Evolutionary conservation across 768 basidiomycete species (phyloP).

Genomic region (Infundibulicybe gibba): DNA sequence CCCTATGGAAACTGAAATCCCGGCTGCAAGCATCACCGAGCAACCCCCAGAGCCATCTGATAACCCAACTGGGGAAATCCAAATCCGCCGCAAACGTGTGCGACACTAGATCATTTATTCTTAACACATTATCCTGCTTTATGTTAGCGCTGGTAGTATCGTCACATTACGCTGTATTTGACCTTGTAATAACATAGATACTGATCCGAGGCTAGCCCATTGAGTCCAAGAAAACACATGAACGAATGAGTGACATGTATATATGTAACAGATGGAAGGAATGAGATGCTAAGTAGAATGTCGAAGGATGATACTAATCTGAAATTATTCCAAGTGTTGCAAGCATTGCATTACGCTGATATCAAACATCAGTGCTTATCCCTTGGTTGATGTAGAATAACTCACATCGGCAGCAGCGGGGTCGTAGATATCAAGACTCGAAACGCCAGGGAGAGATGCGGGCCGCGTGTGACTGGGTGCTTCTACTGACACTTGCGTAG

Average conservation of each 20-base stretch:
- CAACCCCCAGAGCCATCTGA: no score
- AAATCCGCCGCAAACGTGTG: conserved; percentile 62
- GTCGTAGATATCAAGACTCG: conserved; percentile 35
- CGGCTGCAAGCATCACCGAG: no score
- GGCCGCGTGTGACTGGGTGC: conserved; percentile 25
- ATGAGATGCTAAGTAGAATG: no score
- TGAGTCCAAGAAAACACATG: background rate
- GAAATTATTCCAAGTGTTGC: conserved; percentile 41
- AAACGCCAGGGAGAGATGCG: conserved; percentile 42
- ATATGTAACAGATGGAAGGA: no score
- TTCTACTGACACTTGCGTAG: conserved; percentile 1
- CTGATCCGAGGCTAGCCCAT: conserved; percentile 11
- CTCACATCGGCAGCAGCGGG: conserved; percentile 46
- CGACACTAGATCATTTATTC: conserved; percentile 47
- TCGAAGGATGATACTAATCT: conserved; percentile 8
- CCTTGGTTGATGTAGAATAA: conserved; percentile 4
- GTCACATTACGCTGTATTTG: conserved; percentile 4
- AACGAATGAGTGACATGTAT: no score
- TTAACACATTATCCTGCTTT: conserved; percentile 19
- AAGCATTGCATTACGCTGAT: conserved; percentile 40
- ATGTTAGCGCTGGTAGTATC: conserved; percentile 9
- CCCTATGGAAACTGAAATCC: no score
- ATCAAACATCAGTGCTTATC: background rate
- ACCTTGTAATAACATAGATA: conserved; percentile 8
- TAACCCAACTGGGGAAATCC: conserved; percentile 43